These are phyloP conservation scores for Leccinum subgranulosum DNA, from an alignment of 768 basidiomycete genomes.

Conservation along the genomic window DNA sequence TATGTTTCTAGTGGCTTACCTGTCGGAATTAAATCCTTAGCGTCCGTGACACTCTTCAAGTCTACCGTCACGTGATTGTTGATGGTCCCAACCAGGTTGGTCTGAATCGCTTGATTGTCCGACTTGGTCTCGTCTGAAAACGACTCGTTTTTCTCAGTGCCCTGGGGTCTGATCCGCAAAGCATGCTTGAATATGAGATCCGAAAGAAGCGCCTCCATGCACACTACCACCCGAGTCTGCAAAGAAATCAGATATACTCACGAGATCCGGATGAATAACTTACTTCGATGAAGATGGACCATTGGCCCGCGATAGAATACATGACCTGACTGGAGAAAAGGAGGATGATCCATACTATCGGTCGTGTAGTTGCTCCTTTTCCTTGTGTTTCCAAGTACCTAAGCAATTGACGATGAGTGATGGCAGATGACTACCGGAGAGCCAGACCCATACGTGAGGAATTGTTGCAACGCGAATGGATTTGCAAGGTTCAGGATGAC, in stretches of 20 bases:
- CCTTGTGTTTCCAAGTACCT: conserved; percentile 60
- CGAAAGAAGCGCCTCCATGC: conserved; percentile 50
- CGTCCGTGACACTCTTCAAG: conserved; percentile 9
- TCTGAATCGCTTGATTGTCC: conserved; percentile 19
- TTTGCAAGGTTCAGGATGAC: conserved; percentile 1
- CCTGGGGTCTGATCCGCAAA: conserved; percentile 48
- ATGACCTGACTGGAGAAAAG: conserved; percentile 47
- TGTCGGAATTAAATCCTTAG: conserved; percentile 10
- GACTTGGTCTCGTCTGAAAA: conserved; percentile 1
- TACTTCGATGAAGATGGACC: conserved; percentile 43
- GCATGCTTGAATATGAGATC: conserved; percentile 53
- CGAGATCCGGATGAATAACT: neutral
- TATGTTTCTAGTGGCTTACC: neutral
- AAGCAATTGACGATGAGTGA: neutral
- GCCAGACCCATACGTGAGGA: conserved; percentile 1
- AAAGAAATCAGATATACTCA: neutral
- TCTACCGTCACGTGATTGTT: conserved; percentile 68
- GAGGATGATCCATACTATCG: conserved; percentile 67
- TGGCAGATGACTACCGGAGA: neutral
- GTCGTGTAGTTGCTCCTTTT: conserved; percentile 44
- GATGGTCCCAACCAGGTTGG: conserved; percentile 68
- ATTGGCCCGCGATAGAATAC: conserved; percentile 44
- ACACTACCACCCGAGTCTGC: conserved; percentile 44
- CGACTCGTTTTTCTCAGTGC: conserved; percentile 1
- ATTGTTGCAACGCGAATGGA: conserved; percentile 8